Evolutionary conservation across 805 yeast genomes (phyloP).

Genomic region (Nakazawaea siamensis): DNA sequence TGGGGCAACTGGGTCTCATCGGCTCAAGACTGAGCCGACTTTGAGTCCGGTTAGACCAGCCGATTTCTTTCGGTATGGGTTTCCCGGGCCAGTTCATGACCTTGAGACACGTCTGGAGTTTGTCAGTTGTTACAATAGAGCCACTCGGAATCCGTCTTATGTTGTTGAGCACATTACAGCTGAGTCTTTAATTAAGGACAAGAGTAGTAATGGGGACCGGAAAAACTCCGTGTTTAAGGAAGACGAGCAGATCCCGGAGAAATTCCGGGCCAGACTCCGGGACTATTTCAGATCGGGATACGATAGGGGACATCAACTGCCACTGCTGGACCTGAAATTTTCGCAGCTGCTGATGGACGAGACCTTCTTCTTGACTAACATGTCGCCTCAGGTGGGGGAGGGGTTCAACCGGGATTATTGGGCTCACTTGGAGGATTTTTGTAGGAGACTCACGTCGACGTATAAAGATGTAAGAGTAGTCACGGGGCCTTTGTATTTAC

Average conservation of each 20-base stretch:
- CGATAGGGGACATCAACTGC: slow-evolving; percentile 96
- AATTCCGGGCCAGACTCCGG: slow-evolving; percentile 65
- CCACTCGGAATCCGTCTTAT: slow-evolving; percentile 78
- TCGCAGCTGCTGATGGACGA: slow-evolving; percentile 91
- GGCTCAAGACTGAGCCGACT: too few relatives aligned
- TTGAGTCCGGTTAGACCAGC: slow-evolving; percentile 53
- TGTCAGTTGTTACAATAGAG: slow-evolving; percentile 79
- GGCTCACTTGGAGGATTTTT: slow-evolving; percentile 93
- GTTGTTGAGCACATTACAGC: slow-evolving; percentile 81
- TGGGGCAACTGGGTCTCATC: too few relatives aligned
- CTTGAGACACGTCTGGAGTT: slow-evolving; percentile 66
- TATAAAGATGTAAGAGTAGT: slow-evolving; percentile 76
- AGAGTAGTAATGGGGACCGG: slow-evolving; percentile 55
- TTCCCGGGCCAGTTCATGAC: slow-evolving; percentile 93
- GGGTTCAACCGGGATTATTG: slow-evolving; percentile 97
- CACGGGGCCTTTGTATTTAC: slow-evolving; percentile 91
- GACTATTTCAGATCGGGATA: slow-evolving; percentile 94
- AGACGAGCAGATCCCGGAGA: slow-evolving; percentile 72
- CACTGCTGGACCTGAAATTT: slow-evolving; percentile 95
- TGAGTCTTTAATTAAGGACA: slow-evolving; percentile 42
- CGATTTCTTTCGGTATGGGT: slow-evolving; percentile 84
- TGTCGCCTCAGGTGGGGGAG: slow-evolving; percentile 95
- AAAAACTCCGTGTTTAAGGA: slow-evolving; percentile 78
- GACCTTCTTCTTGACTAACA: slow-evolving; percentile 82
- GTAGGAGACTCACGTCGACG: slow-evolving; percentile 62